These are phyloP conservation scores for Fusarium camptoceras DNA, from an alignment of 2,329 filamentous ascomycete genomes.

Conservation along the genomic window DNA sequence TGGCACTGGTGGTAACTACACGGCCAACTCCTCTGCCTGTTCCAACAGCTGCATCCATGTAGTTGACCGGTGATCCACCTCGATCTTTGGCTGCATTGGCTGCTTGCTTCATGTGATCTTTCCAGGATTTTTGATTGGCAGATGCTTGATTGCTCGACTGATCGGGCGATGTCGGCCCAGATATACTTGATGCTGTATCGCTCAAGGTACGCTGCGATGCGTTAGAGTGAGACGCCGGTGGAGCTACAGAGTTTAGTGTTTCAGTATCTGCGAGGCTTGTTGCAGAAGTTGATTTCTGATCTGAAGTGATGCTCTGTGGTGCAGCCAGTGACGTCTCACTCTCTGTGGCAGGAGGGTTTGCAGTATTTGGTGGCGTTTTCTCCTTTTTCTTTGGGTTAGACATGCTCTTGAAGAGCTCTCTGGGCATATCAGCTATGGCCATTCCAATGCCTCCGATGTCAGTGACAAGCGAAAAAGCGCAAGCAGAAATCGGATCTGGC, in stretches of 20 bases:
- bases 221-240: constrained; percentile 34
- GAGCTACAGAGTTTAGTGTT: constrained; percentile 5
- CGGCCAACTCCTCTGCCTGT: constrained; percentile 75
- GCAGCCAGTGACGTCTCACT: constrained; percentile 9
- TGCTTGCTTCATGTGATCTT: constrained; percentile 32
- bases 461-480: constrained; percentile 80
- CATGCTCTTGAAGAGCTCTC: constrained; percentile 63
- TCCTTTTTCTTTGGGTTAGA: constrained; percentile 38
- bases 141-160: constrained; percentile 24
- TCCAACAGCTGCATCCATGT: constrained; percentile 68
- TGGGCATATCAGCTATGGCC: constrained; percentile 80
- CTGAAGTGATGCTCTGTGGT: constrained; percentile 16
- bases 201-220: constrained; percentile 39
- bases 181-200: constrained; percentile 38
- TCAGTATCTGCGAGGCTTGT: constrained; percentile 22
- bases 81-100: constrained; percentile 20
- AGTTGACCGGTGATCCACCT: constrained; percentile 39
- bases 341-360: constrained; percentile 10
- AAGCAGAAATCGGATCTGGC: constrained; percentile 82
- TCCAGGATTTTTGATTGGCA: constrained; percentile 26
- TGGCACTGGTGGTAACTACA: constrained; percentile 80
- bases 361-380: constrained; percentile 3
- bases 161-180: constrained; percentile 23
- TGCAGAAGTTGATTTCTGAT: constrained; percentile 8
- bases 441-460: constrained; percentile 85